These are phyloP conservation scores for Paramecium sonneborni DNA, from an alignment of 73 alveolate genomes.

Conservation along the genomic window DNA sequence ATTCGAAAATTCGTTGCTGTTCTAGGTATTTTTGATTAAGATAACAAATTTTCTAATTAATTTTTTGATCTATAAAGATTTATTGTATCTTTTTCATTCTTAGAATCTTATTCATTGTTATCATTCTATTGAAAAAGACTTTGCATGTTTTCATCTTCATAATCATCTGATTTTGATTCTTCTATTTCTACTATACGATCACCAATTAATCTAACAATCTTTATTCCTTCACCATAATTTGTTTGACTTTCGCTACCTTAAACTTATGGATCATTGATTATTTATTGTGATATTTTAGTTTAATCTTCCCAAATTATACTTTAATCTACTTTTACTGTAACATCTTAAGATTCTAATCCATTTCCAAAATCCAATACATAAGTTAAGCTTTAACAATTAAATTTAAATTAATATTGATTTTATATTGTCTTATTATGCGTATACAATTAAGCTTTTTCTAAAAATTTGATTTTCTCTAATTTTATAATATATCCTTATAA, in stretches of 20 bases:
- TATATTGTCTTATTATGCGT: background rate
- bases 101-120: background rate
- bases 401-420: background rate
- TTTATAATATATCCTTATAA: background rate
- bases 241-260: background rate
- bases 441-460: background rate
- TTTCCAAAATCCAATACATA: background rate
- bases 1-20: background rate
- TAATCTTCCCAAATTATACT: constrained; percentile 39
- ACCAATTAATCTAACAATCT: background rate
- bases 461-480: background rate
- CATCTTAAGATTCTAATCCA: background rate
- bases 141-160: background rate
- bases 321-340: background rate
- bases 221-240: constrained; percentile 39
- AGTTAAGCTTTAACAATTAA: background rate
- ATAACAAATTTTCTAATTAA: background rate
- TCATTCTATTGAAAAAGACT: background rate
- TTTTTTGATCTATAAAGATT: background rate
- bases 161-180: constrained; percentile 1
- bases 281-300: background rate
- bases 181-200: background rate
- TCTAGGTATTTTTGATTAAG: background rate
- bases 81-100: background rate
- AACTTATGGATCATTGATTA: background rate